Conservation (phyloP, 2,329 filamentous ascomycete species). For the Neofusicoccum umdonicola region DNA sequence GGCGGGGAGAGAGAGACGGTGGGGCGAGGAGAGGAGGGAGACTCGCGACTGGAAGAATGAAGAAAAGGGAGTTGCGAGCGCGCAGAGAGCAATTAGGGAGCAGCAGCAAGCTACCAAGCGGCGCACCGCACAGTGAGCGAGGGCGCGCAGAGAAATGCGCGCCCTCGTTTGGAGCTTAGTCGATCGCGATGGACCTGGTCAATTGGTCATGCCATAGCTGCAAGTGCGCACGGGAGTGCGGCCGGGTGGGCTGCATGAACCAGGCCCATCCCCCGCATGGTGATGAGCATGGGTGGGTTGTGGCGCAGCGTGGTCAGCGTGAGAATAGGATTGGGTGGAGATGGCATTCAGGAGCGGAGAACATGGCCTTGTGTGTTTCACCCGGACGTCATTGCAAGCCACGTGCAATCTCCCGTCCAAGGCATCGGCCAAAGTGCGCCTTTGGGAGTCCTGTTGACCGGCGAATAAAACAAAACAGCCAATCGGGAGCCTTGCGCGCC, state of each 20-base stretch:
- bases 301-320: slow-evolving; percentile 6
- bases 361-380: neutral
- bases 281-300: neutral
- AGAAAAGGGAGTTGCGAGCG: slow-evolving; percentile 21
- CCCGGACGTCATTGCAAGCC: slow-evolving; percentile 4
- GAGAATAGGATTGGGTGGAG: neutral
- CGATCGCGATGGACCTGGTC: neutral
- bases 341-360: neutral
- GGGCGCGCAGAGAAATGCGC: neutral
- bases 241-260: neutral
- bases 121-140: neutral
- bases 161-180: neutral
- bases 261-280: slow-evolving; percentile 7
- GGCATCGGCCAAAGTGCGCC: slow-evolving; percentile 4
- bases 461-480: neutral
- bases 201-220: neutral
- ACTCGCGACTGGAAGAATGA: neutral
- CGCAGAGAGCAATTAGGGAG: neutral
- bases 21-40: slow-evolving; percentile 22
- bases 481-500: neutral
- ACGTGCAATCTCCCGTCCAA: slow-evolving; percentile 15
- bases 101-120: neutral
- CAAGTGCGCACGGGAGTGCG: neutral
- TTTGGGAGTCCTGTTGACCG: neutral
- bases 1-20: slow-evolving; percentile 26